A percentile compares a stretch with the other conserved stretches of the same genome.
Conservation (phyloP, 305 asterid species). For the Petunia hybrid region DNA sequence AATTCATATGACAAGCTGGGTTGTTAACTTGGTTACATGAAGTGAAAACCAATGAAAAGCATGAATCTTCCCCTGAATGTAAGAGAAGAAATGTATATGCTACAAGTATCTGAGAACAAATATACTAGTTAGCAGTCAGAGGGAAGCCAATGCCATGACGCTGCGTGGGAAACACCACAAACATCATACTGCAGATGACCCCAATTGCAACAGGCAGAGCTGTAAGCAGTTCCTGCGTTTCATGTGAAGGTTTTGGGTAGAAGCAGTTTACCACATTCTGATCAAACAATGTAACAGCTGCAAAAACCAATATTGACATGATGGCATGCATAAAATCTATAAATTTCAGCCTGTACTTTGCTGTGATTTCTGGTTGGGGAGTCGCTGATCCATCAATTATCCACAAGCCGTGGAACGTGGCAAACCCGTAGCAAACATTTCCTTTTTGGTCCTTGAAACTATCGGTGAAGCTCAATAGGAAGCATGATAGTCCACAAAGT, state of each 20-base stretch:
- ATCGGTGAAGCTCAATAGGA: constrained; percentile 74
- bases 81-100: constrained; percentile 5
- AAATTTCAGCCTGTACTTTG: constrained; percentile 60
- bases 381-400: constrained; percentile 73
- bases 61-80: not conserved
- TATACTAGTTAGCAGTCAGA: constrained; percentile 45
- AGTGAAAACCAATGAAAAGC: not conserved
- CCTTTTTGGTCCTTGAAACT: constrained; percentile 82
- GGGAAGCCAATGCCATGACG: constrained; percentile 97
- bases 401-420: constrained; percentile 74
- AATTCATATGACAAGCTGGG: constrained; percentile 4
- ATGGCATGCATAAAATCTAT: constrained; percentile 78
- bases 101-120: not conserved
- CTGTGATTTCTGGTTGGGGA: constrained; percentile 55
- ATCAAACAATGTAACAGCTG: constrained; percentile 75
- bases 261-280: constrained; percentile 72
- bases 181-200: constrained; percentile 76
- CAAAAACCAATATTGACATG: constrained; percentile 81
- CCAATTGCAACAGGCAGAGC: constrained; percentile 87
- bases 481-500: constrained; percentile 71
- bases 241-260: constrained; percentile 68
- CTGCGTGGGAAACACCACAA: constrained; percentile 76
- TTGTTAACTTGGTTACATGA: constrained; percentile 13
- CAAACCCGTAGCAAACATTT: constrained; percentile 73
- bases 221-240: constrained; percentile 62